A percentile compares a stretch with the other conserved stretches of the same genome.
Conservation (phyloP, 495 filamentous ascomycete genomes). For the Penicillium salamii region DNA sequence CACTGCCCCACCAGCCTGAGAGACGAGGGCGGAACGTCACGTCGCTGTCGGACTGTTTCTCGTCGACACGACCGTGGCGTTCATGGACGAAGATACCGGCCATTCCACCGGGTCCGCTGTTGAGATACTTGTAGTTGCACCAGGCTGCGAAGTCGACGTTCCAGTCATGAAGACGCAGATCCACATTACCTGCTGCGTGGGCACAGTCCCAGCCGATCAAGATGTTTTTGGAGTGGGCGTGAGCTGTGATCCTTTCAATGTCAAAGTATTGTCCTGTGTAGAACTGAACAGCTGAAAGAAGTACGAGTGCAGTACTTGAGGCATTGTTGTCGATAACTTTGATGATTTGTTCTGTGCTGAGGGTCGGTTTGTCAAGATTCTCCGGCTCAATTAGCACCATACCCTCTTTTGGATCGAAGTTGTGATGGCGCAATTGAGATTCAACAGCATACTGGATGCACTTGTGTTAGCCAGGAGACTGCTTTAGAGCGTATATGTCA, state of each 20-base stretch:
- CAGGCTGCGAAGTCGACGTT: slow-evolving; percentile 94
- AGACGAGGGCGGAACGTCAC: slow-evolving; percentile 55
- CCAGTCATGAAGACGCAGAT: slow-evolving; percentile 83
- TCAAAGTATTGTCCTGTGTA: slow-evolving; percentile 93
- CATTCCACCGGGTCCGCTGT: slow-evolving; percentile 84
- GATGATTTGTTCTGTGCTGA: slow-evolving; percentile 73
- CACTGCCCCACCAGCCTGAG: slow-evolving; percentile 88
- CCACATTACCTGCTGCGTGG: slow-evolving; percentile 90
- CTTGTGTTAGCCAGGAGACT: slow-evolving; percentile 3
- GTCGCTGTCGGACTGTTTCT: slow-evolving; percentile 31
- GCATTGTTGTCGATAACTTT: slow-evolving; percentile 75
- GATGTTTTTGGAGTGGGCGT: slow-evolving; percentile 73
- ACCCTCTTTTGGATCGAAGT: slow-evolving; percentile 60
- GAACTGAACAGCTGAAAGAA: slow-evolving; percentile 91
- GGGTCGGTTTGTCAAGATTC: slow-evolving; percentile 41
- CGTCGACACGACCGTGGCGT: slow-evolving; percentile 56
- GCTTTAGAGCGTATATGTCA: too few relatives aligned
- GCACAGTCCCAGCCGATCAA: slow-evolving; percentile 93
- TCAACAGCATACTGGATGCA: slow-evolving; percentile 71
- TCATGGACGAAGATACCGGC: slow-evolving; percentile 86
- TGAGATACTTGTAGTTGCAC: slow-evolving; percentile 98
- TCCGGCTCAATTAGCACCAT: slow-evolving; percentile 76
- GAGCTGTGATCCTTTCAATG: slow-evolving; percentile 76
- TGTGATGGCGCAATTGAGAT: slow-evolving; percentile 81
- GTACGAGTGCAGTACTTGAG: slow-evolving; percentile 68